These are phyloP conservation scores for Fabrea salina DNA, from an alignment of 169 alveolate genomes.

Conservation along the genomic window DNA sequence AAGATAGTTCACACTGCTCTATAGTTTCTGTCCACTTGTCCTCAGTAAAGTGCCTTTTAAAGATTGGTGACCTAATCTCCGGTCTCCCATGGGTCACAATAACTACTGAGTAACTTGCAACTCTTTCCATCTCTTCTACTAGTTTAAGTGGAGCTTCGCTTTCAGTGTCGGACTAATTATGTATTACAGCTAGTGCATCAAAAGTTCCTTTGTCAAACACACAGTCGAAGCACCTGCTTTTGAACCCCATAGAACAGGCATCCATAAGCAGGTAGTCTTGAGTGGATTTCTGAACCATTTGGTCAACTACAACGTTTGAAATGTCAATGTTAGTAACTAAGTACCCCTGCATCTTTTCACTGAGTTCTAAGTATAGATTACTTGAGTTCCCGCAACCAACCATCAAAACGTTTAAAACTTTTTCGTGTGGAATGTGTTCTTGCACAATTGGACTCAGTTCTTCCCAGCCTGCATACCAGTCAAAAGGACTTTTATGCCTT, in stretches of 20 bases:
- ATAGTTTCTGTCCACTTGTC: constrained; percentile 40
- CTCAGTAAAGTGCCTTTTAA: constrained; percentile 41
- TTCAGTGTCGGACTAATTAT: constrained; percentile 37
- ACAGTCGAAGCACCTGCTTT: constrained; percentile 55
- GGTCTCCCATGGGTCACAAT: constrained; percentile 65
- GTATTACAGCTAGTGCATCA: constrained; percentile 61
- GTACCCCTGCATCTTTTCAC: constrained; percentile 63
- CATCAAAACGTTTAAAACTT: constrained; percentile 42
- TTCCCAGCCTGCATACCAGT: constrained; percentile 76
- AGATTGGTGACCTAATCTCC: constrained; percentile 43
- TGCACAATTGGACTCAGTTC: constrained; percentile 46
- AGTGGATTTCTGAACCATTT: constrained; percentile 51
- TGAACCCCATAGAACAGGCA: constrained; percentile 55
- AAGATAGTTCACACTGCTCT: constrained; percentile 45
- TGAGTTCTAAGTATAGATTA: constrained; percentile 34
- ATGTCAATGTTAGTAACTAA: constrained; percentile 66
- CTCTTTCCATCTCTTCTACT: constrained; percentile 68
- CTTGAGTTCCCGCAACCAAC: constrained; percentile 79
- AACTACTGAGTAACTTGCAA: constrained; percentile 40
- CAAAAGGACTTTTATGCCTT: constrained; percentile 53
- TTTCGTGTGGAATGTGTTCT: constrained; percentile 29
- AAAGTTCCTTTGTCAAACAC: constrained; percentile 74
- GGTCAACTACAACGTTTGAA: constrained; percentile 57
- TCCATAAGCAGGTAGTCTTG: constrained; percentile 55
- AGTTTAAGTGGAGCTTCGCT: constrained; percentile 33